Percentiles rank a stretch among this genome's conserved stretches.
Conservation (phyloP, 768 basidiomycete species). For the Mycena haematopus region DNA sequence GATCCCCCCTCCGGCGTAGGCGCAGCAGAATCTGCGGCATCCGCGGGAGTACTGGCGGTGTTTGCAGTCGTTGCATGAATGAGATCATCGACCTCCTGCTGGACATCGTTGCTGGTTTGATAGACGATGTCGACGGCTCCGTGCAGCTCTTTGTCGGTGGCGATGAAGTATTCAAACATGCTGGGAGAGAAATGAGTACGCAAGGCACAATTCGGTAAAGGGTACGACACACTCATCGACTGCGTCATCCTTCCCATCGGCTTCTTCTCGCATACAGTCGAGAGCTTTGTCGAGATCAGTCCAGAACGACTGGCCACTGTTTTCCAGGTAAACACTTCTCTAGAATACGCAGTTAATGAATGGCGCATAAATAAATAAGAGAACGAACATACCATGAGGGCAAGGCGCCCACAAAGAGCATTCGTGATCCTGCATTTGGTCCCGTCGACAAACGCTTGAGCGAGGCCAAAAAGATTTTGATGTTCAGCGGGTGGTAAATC, state of each 20-base stretch:
- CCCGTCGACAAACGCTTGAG: conserved; percentile 23
- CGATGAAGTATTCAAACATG: conserved; percentile 8
- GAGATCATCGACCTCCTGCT: conserved; percentile 1
- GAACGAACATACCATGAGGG: conserved; percentile 29
- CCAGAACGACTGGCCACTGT: conserved; percentile 25
- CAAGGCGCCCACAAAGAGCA: conserved; percentile 27
- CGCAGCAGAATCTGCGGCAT: no score
- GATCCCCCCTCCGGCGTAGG: no score
- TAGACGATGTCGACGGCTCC: conserved; percentile 6
- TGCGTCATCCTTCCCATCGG: no score
- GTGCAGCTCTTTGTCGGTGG: conserved; percentile 2
- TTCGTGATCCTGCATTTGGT: conserved; percentile 28
- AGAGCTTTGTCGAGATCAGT: no score
- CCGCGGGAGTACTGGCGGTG: not conserved
- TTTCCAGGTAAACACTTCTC: conserved; percentile 21
- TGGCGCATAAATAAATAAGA: not conserved
- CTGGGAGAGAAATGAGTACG: no score
- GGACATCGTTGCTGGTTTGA: not conserved
- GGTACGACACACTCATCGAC: no score
- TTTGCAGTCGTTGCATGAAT: not conserved
- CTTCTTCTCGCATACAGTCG: no score
- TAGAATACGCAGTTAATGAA: no score
- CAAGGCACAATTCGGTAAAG: no score
- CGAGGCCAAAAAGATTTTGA: conserved; percentile 30
- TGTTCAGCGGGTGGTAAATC: conserved; percentile 12